phyloP scores from a whole-genome alignment of 225 moss, liverwort and hornwort genomes.

The Pleurozium schreberi region DNA sequence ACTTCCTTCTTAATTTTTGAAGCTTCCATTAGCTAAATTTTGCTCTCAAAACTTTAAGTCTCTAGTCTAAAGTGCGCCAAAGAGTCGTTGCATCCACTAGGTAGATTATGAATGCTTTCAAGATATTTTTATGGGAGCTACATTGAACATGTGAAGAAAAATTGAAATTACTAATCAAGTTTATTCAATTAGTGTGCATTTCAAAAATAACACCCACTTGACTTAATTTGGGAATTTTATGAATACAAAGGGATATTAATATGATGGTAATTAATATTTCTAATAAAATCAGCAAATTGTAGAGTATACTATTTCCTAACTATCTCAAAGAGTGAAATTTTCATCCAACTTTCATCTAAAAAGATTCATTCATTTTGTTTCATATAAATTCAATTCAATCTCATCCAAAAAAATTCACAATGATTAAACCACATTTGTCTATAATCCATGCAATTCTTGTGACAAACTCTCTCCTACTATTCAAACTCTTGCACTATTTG shows the following conservation, averaged over 20 bases:
- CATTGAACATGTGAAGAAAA: not conserved
- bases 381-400: not conserved
- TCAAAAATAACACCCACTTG: not conserved
- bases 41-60: not conserved
- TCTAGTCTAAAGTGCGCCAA: not conserved
- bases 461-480: accelerated
- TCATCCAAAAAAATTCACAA: not conserved
- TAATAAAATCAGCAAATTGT: not conserved
- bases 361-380: not conserved
- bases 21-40: not conserved
- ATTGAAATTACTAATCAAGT: not conserved
- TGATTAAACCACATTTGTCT: not conserved
- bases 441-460: not conserved
- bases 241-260: not conserved
- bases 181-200: not conserved
- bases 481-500: not conserved
- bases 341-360: not conserved
- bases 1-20: not conserved
- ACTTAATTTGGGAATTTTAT: not conserved
- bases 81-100: accelerated
- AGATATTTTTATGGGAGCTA: not conserved
- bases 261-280: not conserved
- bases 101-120: no score
- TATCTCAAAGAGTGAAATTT: not conserved
- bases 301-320: no score